A percentile compares a stretch with the other conserved stretches of the same genome.
Evolutionary conservation across 1,284 basidiomycete genomes (phyloP).

Genomic region (Rhodotorula sp.): DNA sequence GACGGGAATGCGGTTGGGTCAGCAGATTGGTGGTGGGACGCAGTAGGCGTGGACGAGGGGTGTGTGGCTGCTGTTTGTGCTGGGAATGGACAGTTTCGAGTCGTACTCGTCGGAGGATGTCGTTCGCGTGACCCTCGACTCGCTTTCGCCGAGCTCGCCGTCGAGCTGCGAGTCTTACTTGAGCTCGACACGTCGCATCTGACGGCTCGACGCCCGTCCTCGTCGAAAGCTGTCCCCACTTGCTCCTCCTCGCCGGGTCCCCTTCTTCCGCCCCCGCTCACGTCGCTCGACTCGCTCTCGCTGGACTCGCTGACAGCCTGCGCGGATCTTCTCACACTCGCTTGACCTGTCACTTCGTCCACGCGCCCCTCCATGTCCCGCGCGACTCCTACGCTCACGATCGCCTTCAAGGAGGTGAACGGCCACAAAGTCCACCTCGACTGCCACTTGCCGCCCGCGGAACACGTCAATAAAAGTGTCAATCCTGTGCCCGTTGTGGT

Average conservation of each 20-base stretch:
- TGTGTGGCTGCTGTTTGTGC: background rate
- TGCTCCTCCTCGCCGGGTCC: no score
- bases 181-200: no score
- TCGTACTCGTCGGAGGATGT: background rate
- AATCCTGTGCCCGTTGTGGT: constrained; percentile 8
- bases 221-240: no score
- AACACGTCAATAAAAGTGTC: background rate
- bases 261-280: background rate
- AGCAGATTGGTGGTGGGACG: constrained; percentile 59
- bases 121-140: no score
- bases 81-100: background rate
- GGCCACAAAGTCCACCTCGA: constrained; percentile 30
- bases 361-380: background rate
- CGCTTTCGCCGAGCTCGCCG: no score
- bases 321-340: background rate
- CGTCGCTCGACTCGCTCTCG: no score
- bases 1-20: constrained; percentile 75
- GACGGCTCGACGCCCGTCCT: no score
- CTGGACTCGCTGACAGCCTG: no score
- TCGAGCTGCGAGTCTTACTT: no score
- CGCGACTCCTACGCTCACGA: background rate
- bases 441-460: constrained; percentile 13
- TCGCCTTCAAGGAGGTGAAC: constrained; percentile 21
- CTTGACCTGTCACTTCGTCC: background rate
- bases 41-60: background rate